Evolutionary conservation across 2,329 filamentous ascomycete genomes (phyloP).

Genomic region (Ophiostoma ulmi): DNA sequence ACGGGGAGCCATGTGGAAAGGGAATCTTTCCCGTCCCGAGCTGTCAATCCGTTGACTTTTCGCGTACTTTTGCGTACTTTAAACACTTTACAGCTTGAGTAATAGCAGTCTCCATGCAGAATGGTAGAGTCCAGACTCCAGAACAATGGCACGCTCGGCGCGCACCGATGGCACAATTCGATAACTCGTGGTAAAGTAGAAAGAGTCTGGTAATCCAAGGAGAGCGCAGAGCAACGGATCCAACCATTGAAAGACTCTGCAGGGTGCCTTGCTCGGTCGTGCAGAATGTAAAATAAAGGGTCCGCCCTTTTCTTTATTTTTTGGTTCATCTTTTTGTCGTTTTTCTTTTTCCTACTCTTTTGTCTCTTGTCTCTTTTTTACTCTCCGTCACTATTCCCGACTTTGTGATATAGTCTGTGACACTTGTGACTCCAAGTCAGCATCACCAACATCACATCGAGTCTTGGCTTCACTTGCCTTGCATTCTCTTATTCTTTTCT

Average conservation of each 20-base stretch:
- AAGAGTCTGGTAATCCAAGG: neutral
- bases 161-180: slow-evolving; percentile 1
- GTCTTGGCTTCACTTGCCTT: neutral
- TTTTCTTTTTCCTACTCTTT: neutral
- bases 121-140: neutral
- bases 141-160: neutral
- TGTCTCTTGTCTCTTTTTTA: neutral
- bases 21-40: neutral
- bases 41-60: neutral
- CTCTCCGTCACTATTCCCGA: neutral
- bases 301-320: neutral
- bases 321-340: neutral
- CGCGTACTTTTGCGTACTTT: neutral
- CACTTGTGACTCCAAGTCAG: neutral
- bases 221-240: neutral
- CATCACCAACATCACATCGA: neutral
- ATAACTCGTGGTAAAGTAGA: neutral
- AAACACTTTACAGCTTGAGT: neutral
- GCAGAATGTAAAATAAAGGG: neutral
- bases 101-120: neutral
- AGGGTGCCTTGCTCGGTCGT: neutral
- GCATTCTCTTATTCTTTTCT: neutral
- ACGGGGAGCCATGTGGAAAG: neutral
- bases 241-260: neutral
- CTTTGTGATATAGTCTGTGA: neutral